Conservation (phyloP, 1,139 yeast genomes). For the Pneumocystis jirovecii region DNA sequence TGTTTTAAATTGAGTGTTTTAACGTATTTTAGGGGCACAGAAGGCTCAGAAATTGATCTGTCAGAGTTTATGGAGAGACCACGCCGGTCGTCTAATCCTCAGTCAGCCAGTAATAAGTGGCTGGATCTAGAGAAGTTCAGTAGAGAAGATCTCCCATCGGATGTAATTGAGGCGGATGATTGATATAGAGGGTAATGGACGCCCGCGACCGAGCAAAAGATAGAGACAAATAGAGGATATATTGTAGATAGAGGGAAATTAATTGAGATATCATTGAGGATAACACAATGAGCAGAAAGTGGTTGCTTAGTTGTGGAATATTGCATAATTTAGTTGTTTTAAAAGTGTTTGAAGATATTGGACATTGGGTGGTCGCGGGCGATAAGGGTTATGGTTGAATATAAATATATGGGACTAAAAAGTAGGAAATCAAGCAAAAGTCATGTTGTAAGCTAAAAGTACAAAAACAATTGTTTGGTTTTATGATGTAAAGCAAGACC, state of each 20-base stretch:
- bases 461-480: not conserved
- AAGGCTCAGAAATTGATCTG: not conserved
- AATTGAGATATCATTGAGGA: not conserved
- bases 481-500: not conserved
- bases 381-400: too few species aligned
- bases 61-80: not conserved
- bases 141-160: not conserved
- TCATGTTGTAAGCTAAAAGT: not conserved
- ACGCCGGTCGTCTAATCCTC: not conserved
- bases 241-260: not conserved
- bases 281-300: too few species aligned
- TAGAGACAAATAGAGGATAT: not conserved
- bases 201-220: not conserved
- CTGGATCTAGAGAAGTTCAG: not conserved
- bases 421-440: not conserved
- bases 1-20: not conserved
- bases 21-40: not conserved
- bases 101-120: not conserved
- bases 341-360: too few species aligned
- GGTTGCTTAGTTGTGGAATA: too few species aligned
- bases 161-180: not conserved
- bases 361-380: too few species aligned
- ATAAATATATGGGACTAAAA: too few species aligned
- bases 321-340: too few species aligned
- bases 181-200: not conserved